Evolutionary conservation across 441 rosid species (phyloP), one percentile per base, ranked within the genome.

Genomic region (Melastoma candidum): DNA sequence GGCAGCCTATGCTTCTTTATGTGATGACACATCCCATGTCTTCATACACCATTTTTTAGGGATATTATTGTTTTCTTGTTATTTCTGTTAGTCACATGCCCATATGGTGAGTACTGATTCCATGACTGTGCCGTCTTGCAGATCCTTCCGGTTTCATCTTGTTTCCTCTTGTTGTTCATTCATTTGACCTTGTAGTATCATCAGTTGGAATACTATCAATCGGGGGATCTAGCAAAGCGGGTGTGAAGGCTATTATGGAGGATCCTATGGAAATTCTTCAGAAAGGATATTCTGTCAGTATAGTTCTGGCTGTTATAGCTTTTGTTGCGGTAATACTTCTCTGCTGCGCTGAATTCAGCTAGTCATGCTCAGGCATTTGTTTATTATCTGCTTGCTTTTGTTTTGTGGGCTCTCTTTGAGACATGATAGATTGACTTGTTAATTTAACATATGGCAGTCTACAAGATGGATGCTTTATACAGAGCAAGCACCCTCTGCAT

Each of bases 241-340:
- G 85, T 72, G 73, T 74, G 51, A 86, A 89, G 77, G 75, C 81
- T 52, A 73, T 88, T 26, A 57, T 80, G 45, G 97, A 93, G 78
- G 99, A 93, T 76, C 99, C 97, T 17, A 93, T 93, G 99, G 67
- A 85, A 58, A 76, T 89, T 71, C 96, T 93, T 69, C 95, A 93
- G 83, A 93, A 80, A 81, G 99, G 99, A 80, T 93, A 93, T 65
- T 93, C 95, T 47, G 56, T 93, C 59, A 74, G 95, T 27, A 72
- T 93, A 71, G 73, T 83, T 67, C 76, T 93, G 76, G 97, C 99
- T 14, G 94, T 93, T 64, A 55, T 93, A 63, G 71, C 95, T 46
- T 93, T 93, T 74, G 79, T 79, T 51, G 90, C 63, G 93, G 97
- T 93, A 89, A 84, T 75, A 44, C 57, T 62, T 63, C 63, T 56